Evolutionary conservation across 495 filamentous ascomycete species (phyloP), one percentile per base, ranked within the genome.

Genomic region (Penicillium canescens): DNA sequence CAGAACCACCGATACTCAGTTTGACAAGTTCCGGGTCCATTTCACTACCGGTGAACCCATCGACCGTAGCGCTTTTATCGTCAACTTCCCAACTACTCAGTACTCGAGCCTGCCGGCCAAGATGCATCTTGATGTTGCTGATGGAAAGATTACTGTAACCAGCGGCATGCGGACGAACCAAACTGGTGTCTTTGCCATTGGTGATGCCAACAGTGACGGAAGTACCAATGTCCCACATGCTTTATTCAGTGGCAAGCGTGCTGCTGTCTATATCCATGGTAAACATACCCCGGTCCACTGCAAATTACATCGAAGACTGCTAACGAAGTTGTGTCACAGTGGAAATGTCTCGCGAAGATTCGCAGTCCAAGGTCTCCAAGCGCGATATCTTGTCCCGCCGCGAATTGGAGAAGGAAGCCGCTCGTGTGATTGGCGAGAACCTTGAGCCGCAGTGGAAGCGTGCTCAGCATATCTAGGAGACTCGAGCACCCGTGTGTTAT

Each of bases 171-270:
- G 71, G 24, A 81, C 80, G 2, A 83, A 72, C 31, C 42, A 78
- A 35, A 54, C 65, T 0, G 78, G 79, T 9, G 75, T 85, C 12
- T 85, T 76, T 56, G 81, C 76, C 2, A 64, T 85, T n/a, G 82
- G 82, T 1, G 82, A 84, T 58, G 74, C 75, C 10, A 85, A 84
- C 57, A 71, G 71, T 11, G 82, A 85, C 33, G 78, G 77, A 26
- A 71, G 73, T 34, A 83, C 81, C 13, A 84, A 84, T 50, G 81
- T 85, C n/a, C 81, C 82, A 0, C 82, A 85, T 51, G 82, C 82
- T 2, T 75, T 85, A 67, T 85, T 71, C 54, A 78, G 69, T 23
- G 81, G 78, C 1, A 85, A 84, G 73, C 61, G 77, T 35, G 75
- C 81, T 6, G 79, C 76, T 5, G 82, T 84, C 16, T 82, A 65